Evolutionary conservation across 2,329 filamentous ascomycete species (phyloP).

Genomic region (Apiospora rasikravindrae): DNA sequence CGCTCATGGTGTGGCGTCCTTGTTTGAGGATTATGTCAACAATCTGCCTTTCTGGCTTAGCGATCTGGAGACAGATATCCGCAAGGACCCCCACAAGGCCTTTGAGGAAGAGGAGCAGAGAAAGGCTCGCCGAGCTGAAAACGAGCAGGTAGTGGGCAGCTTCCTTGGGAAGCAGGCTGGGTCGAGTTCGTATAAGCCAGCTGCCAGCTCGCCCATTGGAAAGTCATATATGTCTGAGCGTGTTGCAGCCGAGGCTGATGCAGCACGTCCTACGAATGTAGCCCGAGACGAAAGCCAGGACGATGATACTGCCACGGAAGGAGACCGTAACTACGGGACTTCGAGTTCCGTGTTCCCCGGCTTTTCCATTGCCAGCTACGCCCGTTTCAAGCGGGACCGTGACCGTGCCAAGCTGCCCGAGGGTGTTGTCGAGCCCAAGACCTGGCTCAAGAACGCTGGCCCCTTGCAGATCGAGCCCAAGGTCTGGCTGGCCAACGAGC

Average conservation of each 20-base stretch:
- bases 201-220: conserved; percentile 69
- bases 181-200: conserved; percentile 59
- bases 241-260: conserved; percentile 52
- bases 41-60: conserved; percentile 95
- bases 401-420: conserved; percentile 70
- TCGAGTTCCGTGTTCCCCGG: conserved; percentile 78
- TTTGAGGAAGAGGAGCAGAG: conserved; percentile 92
- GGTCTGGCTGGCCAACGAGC: conserved; percentile 98
- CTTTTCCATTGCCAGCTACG: conserved; percentile 82
- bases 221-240: conserved; percentile 68
- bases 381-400: conserved; percentile 57
- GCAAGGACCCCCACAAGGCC: conserved; percentile 86
- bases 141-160: conserved; percentile 88
- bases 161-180: conserved; percentile 65
- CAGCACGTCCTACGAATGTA: conserved; percentile 29
- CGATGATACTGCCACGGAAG: conserved; percentile 42
- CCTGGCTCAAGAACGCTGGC: conserved; percentile 94
- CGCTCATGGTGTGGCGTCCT: conserved; percentile 85
- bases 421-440: conserved; percentile 82
- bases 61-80: conserved; percentile 90
- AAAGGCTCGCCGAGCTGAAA: conserved; percentile 79
- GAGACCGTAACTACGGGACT: conserved; percentile 36
- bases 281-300: conserved; percentile 29
- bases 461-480: conserved; percentile 94
- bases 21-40: conserved; percentile 97